phyloP scores from a whole-genome alignment of 1,284 basidiomycete species.

The Golubevia sp. region DNA sequence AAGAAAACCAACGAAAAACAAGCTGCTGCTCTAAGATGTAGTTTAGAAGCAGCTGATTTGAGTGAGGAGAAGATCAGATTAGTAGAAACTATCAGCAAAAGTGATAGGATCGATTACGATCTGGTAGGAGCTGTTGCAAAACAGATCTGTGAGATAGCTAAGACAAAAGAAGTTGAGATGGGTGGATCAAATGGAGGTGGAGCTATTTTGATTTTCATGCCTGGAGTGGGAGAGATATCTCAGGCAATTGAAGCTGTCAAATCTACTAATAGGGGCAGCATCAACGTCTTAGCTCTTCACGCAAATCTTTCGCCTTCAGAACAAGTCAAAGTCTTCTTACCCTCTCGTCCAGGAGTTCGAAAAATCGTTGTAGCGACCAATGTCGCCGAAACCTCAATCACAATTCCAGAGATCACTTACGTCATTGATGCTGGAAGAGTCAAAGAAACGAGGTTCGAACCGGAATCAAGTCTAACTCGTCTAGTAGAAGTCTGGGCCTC shows the following conservation, averaged over 20 bases:
- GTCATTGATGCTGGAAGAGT: constrained; percentile 78
- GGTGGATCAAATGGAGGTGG: constrained; percentile 58
- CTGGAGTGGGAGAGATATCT: constrained; percentile 67
- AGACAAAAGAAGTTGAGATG: constrained; percentile 65
- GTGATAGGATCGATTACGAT: constrained; percentile 77
- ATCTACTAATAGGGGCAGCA: constrained; percentile 62
- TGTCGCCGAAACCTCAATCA: constrained; percentile 90
- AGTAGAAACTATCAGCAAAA: constrained; percentile 70
- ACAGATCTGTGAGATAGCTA: constrained; percentile 70
- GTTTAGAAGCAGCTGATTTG: constrained; percentile 67
- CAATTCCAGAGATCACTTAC: constrained; percentile 67
- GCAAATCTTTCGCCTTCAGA: constrained; percentile 85
- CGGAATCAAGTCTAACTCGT: constrained; percentile 75
- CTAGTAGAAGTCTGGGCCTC: constrained; percentile 81
- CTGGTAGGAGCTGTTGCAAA: constrained; percentile 73
- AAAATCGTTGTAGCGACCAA: constrained; percentile 90
- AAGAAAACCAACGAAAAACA: constrained; percentile 44
- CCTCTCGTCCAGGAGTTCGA: constrained; percentile 67
- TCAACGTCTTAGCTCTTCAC: constrained; percentile 80
- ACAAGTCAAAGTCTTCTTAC: constrained; percentile 77
- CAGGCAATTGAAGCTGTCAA: constrained; percentile 77
- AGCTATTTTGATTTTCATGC: constrained; percentile 79
- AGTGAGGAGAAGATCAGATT: constrained; percentile 67
- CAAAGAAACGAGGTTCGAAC: constrained; percentile 84
- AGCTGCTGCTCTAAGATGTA: constrained; percentile 66